Conservation (phyloP, 2,329 filamentous ascomycete genomes). For the Penicillium hordei region DNA sequence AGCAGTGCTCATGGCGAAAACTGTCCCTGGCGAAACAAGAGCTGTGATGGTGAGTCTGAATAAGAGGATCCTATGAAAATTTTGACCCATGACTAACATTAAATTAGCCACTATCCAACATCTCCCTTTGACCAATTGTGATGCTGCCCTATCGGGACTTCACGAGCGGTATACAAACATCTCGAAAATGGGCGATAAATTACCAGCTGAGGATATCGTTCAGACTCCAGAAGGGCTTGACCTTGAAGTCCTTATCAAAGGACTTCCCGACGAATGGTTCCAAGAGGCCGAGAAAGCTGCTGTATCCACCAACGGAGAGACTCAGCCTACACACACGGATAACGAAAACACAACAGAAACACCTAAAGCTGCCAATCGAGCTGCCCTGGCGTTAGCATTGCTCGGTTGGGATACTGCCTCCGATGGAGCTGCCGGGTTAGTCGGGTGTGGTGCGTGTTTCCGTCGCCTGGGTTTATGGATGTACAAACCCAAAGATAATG, state of each 20-base stretch:
- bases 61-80: too few relatives aligned
- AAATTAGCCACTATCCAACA: slow-evolving; percentile 62
- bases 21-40: slow-evolving; percentile 81
- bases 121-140: slow-evolving; percentile 63
- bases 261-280: slow-evolving; percentile 32
- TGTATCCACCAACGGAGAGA: background rate
- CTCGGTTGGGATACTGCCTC: slow-evolving; percentile 69
- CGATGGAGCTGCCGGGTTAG: slow-evolving; percentile 57
- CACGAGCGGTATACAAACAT: slow-evolving; percentile 63
- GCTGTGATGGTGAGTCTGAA: slow-evolving; percentile 75
- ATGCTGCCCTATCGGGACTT: slow-evolving; percentile 58
- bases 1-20: slow-evolving; percentile 72
- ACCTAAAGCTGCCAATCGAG: slow-evolving; percentile 50
- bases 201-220: slow-evolving; percentile 34
- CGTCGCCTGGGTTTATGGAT: slow-evolving; percentile 90
- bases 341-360: slow-evolving; percentile 6
- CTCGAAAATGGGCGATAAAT: slow-evolving; percentile 38
- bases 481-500: slow-evolving; percentile 73
- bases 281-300: background rate
- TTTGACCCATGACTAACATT: too few relatives aligned
- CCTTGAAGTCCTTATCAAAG: slow-evolving; percentile 31
- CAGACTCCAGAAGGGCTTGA: slow-evolving; percentile 35
- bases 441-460: slow-evolving; percentile 81
- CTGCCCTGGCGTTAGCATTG: slow-evolving; percentile 68
- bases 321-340: background rate